A percentile compares a stretch with the other conserved stretches of the same genome.
Evolutionary conservation across 768 basidiomycete genomes (phyloP).

Genomic region (Lepiota venenata): DNA sequence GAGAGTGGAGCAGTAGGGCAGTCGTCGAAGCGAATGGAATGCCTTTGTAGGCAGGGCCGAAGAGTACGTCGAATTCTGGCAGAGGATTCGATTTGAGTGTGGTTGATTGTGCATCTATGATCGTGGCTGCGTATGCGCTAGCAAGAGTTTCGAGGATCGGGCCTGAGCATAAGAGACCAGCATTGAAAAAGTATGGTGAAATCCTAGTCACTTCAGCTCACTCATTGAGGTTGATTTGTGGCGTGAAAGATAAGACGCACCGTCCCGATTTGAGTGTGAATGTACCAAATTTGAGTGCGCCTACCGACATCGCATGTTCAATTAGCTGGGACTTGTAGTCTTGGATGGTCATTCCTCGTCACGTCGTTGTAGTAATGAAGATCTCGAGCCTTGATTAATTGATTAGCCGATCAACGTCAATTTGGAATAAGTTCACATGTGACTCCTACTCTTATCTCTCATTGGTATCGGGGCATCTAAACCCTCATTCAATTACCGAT

Average conservation of each 20-base stretch:
- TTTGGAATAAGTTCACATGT: no score
- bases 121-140: slow-evolving; percentile 79
- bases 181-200: slow-evolving; percentile 98
- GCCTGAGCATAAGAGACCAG: slow-evolving; percentile 82
- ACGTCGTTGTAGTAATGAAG: no score
- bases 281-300: slow-evolving; percentile 84
- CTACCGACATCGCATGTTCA: slow-evolving; percentile 59
- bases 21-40: slow-evolving; percentile 91
- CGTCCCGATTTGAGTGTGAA: slow-evolving; percentile 96
- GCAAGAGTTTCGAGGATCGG: slow-evolving; percentile 76
- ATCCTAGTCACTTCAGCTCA: slow-evolving; percentile 37
- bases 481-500: no score
- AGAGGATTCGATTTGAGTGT: slow-evolving; percentile 16
- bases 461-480: no score
- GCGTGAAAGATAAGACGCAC: slow-evolving; percentile 39
- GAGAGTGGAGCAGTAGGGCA: slow-evolving; percentile 66
- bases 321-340: slow-evolving; percentile 65
- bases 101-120: slow-evolving; percentile 47
- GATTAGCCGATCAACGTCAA: no score
- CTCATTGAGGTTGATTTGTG: neutral
- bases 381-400: no score
- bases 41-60: slow-evolving; percentile 97
- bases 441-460: no score
- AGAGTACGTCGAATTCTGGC: slow-evolving; percentile 74
- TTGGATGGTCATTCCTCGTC: slow-evolving; percentile 26